phyloP scores from a whole-genome alignment of 176 grass and related monocot genomes.

The Avena insularis region DNA sequence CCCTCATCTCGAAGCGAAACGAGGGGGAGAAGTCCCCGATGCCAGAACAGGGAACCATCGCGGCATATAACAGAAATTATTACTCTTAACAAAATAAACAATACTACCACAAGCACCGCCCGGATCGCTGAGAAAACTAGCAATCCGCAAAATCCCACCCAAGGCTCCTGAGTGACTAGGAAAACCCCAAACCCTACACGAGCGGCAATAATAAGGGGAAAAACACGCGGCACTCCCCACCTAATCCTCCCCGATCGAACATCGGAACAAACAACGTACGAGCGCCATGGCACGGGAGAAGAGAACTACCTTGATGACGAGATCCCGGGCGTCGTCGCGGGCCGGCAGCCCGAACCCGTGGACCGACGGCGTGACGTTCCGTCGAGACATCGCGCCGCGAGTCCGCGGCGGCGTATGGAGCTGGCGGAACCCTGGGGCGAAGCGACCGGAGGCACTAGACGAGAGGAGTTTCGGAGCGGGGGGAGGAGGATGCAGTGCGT shows the following conservation, averaged over 20 bases:
- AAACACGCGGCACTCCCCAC: not conserved
- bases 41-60: not conserved
- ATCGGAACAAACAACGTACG: too few relatives aligned
- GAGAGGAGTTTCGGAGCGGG: not conserved
- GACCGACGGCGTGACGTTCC: not conserved
- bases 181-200: slow-evolving; percentile 29
- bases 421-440: not conserved
- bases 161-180: too few relatives aligned
- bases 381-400: slow-evolving; percentile 36
- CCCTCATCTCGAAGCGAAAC: not conserved
- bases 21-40: not conserved
- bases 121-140: slow-evolving; percentile 11
- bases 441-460: not conserved
- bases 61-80: not conserved
- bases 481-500: slow-evolving; percentile 2
- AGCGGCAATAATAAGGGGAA: too few relatives aligned
- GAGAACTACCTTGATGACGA: slow-evolving; percentile 66
- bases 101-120: not conserved
- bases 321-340: slow-evolving; percentile 27
- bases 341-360: not conserved
- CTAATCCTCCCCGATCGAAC: not conserved
- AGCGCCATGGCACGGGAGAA: not conserved
- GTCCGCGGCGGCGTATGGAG: not conserved
- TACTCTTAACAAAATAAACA: not conserved
- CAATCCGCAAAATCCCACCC: not conserved